A percentile compares a stretch with the other conserved stretches of the same genome.
These are phyloP conservation scores for Myxozyma mucilagina DNA, from an alignment of 805 yeast genomes.

Conservation along the genomic window DNA sequence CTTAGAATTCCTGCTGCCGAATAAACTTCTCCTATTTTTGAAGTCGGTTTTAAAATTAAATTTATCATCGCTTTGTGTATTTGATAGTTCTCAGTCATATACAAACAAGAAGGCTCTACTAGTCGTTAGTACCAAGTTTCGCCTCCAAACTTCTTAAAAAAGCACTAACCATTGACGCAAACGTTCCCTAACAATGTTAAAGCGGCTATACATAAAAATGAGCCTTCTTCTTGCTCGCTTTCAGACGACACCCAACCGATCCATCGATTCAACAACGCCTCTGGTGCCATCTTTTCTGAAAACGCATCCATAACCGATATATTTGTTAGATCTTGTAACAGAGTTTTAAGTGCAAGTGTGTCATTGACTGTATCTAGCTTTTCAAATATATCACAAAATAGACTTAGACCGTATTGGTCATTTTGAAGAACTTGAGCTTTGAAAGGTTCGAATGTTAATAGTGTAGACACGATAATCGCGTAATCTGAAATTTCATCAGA, in stretches of 20 bases:
- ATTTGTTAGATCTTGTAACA: background rate
- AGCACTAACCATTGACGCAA: slow-evolving; percentile 8
- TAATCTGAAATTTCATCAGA: slow-evolving; percentile 2
- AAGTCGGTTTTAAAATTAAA: background rate
- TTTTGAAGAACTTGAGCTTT: background rate
- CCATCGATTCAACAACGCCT: slow-evolving; percentile 2
- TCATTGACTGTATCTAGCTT: background rate
- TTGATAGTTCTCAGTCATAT: background rate
- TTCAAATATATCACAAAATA: slow-evolving; percentile 8
- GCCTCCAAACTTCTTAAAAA: background rate
- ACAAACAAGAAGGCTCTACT: slow-evolving; percentile 3
- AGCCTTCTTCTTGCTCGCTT: background rate
- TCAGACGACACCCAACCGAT: background rate
- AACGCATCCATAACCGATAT: slow-evolving; percentile 7
- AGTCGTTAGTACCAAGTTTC: background rate
- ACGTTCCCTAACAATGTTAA: slow-evolving; percentile 11
- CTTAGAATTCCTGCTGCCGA: slow-evolving; percentile 14
- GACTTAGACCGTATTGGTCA: background rate
- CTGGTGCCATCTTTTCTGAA: background rate
- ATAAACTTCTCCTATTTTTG: slow-evolving; percentile 1
- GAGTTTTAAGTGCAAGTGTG: background rate
- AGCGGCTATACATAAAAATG: slow-evolving; percentile 8
- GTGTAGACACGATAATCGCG: background rate
- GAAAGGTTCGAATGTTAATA: slow-evolving; percentile 1
- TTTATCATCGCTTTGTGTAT: background rate